Base-by-base conservation (phyloP, 208 protist genomes). In the Naegleria lovaniensis region DNA sequence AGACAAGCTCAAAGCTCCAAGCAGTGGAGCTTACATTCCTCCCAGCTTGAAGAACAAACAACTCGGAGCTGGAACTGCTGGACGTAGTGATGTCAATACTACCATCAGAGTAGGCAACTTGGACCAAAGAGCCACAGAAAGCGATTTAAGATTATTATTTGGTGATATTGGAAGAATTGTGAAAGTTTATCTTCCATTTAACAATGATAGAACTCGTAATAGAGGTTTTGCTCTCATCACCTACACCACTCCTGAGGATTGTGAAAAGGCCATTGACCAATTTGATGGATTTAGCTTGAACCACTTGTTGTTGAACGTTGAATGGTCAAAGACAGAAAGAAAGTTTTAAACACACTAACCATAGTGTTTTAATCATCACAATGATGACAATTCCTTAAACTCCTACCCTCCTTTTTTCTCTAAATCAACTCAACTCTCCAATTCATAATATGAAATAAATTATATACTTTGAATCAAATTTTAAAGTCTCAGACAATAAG, bases 221-320 rank as follows among this genome's bases (percentile, higher is more conserved):
- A 89, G 51, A 29, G 85, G 85, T 67, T 67, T 89, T n/a, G 85
- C 85, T n/a, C 51, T 89, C 15, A 89, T 89, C n/a, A 89, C 85
- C 7, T 89, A 67, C 25, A n/a, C 25, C 13, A 41, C 22, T 25
- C 48, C 5, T 25, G 48, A 52, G 22, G 41, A 36, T n/a, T 41
- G 48, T 39, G 85, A 89, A 40, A 36, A 55, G 29, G 85, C 85
- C 7, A 89, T 89, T 29, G 29, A 55, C 6, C 33, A 22, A 67
- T 89, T 67, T 19, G 48, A 89, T 41, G 11, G 33, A 15, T 43
- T 67, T 7, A 41, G 29, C 9, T 40, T 52, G n/a, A 40, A 89
- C 15, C 48, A 89, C 33, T 89, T 89, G 29, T 48, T 89, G 6
- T 41, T 89, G 5, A 5, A 6, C 40, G 85, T 89, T 0, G 85